Evolutionary conservation across 2,329 filamentous ascomycete species (phyloP).

Genomic region (Arthroderma sp.): DNA sequence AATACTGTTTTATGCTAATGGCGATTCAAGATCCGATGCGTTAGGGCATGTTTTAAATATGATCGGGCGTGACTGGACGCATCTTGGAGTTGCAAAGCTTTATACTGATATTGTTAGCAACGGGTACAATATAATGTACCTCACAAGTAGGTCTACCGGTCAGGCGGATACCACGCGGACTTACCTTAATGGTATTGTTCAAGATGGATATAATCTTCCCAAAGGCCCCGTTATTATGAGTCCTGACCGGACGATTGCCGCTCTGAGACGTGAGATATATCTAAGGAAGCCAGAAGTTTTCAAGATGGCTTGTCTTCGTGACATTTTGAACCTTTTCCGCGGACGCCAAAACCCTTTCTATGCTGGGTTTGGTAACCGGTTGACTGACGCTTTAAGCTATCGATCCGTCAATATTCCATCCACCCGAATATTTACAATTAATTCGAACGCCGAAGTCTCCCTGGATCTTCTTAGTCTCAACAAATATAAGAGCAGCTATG

Average conservation of each 20-base stretch:
- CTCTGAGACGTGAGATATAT: slow-evolving; percentile 81
- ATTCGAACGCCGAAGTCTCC: slow-evolving; percentile 90
- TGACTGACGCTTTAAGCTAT: slow-evolving; percentile 93
- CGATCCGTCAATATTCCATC: slow-evolving; percentile 90
- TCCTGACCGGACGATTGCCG: slow-evolving; percentile 88
- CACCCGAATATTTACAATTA: slow-evolving; percentile 95
- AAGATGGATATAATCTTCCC: slow-evolving; percentile 75
- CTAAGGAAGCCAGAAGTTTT: slow-evolving; percentile 94
- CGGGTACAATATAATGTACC: slow-evolving; percentile 97
- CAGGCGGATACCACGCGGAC: slow-evolving; percentile 81
- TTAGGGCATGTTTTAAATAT: slow-evolving; percentile 89
- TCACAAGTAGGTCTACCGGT: slow-evolving; percentile 86
- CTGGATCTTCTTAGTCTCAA: slow-evolving; percentile 81
- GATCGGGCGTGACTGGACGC: slow-evolving; percentile 96
- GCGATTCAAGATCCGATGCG: slow-evolving; percentile 53
- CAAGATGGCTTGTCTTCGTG: slow-evolving; percentile 95
- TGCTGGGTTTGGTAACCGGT: slow-evolving; percentile 88
- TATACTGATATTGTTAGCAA: slow-evolving; percentile 93
- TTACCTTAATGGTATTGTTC: slow-evolving; percentile 77
- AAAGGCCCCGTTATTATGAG: slow-evolving; percentile 89
- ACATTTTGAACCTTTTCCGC: slow-evolving; percentile 81
- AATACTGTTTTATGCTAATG: slow-evolving; percentile 10
- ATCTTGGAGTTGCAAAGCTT: slow-evolving; percentile 88
- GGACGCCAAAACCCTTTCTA: slow-evolving; percentile 74
- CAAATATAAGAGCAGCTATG: slow-evolving; percentile 92